These are phyloP conservation scores for Gnomoniopsis smithogilvyi DNA, from an alignment of 2,329 filamentous ascomycete genomes.

Conservation along the genomic window DNA sequence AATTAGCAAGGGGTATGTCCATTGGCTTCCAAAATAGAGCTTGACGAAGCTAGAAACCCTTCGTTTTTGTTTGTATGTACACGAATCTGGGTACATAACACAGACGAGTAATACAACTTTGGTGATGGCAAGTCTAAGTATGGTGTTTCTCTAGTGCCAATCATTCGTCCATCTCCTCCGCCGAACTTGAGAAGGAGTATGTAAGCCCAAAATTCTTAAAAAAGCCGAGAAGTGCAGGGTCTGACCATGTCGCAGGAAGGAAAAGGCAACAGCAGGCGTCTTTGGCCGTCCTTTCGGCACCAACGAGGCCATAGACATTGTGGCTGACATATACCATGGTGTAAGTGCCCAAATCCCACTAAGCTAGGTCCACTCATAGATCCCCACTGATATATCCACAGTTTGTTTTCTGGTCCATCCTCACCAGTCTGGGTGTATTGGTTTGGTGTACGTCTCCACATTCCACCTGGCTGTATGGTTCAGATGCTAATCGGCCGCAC, in stretches of 20 bases:
- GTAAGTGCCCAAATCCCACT: slow-evolving; percentile 47
- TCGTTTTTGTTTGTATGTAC: slow-evolving; percentile 8
- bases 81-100: slow-evolving; percentile 18
- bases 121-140: slow-evolving; percentile 35
- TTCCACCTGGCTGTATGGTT: not conserved
- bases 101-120: slow-evolving; percentile 5
- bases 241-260: slow-evolving; percentile 56
- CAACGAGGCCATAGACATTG: slow-evolving; percentile 72
- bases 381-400: slow-evolving; percentile 32
- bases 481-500: not conserved
- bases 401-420: slow-evolving; percentile 94
- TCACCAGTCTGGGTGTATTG: slow-evolving; percentile 82
- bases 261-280: slow-evolving; percentile 67
- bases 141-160: slow-evolving; percentile 40
- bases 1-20: slow-evolving; percentile 96
- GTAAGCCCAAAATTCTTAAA: slow-evolving; percentile 20
- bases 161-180: slow-evolving; percentile 42
- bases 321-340: slow-evolving; percentile 87
- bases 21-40: slow-evolving; percentile 84
- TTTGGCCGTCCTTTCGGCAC: slow-evolving; percentile 72
- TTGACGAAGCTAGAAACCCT: slow-evolving; percentile 11
- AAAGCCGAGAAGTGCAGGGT: not conserved
- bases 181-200: slow-evolving; percentile 65
- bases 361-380: slow-evolving; percentile 4
- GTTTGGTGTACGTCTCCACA: slow-evolving; percentile 82